Evolutionary conservation across 23 red algal genomes (phyloP).

Genomic region (Cyanidioschyzon merolae): DNA sequence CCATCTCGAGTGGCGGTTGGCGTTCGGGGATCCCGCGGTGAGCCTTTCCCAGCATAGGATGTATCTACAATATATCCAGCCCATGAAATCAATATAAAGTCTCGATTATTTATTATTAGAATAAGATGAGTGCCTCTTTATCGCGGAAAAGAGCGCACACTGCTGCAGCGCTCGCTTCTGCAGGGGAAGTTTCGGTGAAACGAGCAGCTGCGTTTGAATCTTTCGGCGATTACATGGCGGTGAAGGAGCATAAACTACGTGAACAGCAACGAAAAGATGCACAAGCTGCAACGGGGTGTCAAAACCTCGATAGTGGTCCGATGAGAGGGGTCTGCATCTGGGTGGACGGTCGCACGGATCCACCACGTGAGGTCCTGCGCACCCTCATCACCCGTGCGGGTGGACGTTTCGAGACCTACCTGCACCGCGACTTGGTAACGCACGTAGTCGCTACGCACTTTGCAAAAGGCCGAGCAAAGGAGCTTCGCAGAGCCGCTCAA

Average conservation of each 20-base stretch:
- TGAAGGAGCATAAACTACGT: constrained; percentile 18
- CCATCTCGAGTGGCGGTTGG: too few relatives aligned
- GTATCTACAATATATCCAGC: too few relatives aligned
- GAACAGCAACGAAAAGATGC: constrained; percentile 8
- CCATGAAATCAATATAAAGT: too few relatives aligned
- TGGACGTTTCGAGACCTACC: constrained; percentile 26
- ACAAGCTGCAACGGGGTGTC: neutral
- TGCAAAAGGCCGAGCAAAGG: neutral
- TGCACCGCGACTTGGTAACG: constrained; percentile 17
- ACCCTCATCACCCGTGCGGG: constrained; percentile 11
- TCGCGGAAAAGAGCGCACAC: too few relatives aligned
- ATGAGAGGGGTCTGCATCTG: constrained; percentile 17
- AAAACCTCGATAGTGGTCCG: neutral
- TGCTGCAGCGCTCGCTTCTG: too few relatives aligned
- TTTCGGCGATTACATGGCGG: constrained; percentile 24
- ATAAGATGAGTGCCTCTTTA: too few relatives aligned
- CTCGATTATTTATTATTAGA: too few relatives aligned
- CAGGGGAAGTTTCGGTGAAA: too few relatives aligned
- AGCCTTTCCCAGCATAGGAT: too few relatives aligned
- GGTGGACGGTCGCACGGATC: constrained; percentile 23
- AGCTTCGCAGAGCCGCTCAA: neutral
- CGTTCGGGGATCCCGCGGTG: too few relatives aligned
- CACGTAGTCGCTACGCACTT: constrained; percentile 26
- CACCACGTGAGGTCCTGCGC: constrained; percentile 7
- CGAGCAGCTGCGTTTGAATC: neutral